Evolutionary conservation across 768 basidiomycete species (phyloP), one percentile per base, ranked within the genome.

Genomic region (Kondoa malvinella): DNA sequence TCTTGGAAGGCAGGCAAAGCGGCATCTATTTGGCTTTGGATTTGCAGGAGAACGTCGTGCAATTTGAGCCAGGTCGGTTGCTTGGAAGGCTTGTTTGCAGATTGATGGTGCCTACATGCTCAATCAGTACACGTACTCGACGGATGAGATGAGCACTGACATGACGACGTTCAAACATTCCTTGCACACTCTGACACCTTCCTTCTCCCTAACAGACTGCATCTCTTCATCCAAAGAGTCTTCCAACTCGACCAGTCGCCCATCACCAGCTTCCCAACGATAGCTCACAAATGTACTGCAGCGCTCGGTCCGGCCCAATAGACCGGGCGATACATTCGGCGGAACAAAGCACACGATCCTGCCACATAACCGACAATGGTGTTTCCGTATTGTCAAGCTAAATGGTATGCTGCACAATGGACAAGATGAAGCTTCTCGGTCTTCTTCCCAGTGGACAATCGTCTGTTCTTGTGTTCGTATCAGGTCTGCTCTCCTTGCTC

Each of bases 381-480:
- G 69, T 56, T 69, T 69, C 15, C 69, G 27, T 27, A 65, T 67
- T 29, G 66, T 66, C 25, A 69, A 27, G n/a, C 57, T 67, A 60
- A 69, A 69, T 1, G 50, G 32, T 12, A 65, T 34, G 25, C 58
- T 62, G 34, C 94, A 99, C 70, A 94, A 79, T 0, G 89, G 87
- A 78, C 94, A 99, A 69, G 85, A 84, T 58, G 82, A 83, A 0
- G 85, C 89, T 2, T 80, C 73, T 1, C 82, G 80, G 75, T 97
- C 94, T 56, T 87, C 85, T 76, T 95, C 85, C 94, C 94, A 99
- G 2, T 90, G 90, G 1, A 95, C 91, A 72, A 99, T 92, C 57
- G 83, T 80, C 77, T 94, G 92, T 77, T 99, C 94, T 1, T 85
- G 86, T 65, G 82, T 86, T 88, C 16, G 29, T 14, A 66, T 15